Conservation (phyloP, 2,329 filamentous ascomycete species). For the Endocalyx cinctus region DNA sequence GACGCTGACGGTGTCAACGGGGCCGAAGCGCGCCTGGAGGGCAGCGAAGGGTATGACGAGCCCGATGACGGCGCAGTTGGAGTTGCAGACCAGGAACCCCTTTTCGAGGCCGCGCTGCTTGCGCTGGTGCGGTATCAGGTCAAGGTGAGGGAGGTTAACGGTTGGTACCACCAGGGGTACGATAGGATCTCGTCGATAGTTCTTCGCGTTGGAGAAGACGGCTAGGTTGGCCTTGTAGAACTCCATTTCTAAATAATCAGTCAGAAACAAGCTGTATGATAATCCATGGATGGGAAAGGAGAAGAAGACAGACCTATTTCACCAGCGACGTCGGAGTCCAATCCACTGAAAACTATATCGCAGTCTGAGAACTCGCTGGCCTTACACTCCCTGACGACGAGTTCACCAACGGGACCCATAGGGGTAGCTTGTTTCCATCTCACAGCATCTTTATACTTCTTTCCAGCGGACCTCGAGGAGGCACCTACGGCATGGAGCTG, state of each 20-base stretch:
- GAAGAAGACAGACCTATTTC: constrained; percentile 68
- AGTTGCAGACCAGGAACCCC: constrained; percentile 96
- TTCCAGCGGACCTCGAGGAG: constrained; percentile 82
- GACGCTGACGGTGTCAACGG: constrained; percentile 69
- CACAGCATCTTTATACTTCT: constrained; percentile 91
- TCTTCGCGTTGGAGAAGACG: constrained; percentile 97
- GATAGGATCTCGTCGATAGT: constrained; percentile 85
- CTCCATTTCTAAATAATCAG: constrained; percentile 78
- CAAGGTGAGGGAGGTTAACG: constrained; percentile 84
- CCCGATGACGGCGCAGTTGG: constrained; percentile 95
- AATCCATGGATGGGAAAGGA: too few species aligned
- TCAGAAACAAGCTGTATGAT: too few species aligned
- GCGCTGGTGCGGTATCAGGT: constrained; percentile 85
- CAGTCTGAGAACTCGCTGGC: constrained; percentile 82
- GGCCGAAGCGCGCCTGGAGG: constrained; percentile 79
- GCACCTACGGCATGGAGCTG: constrained; percentile 85
- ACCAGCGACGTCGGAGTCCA: constrained; percentile 89
- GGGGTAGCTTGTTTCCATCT: constrained; percentile 88
- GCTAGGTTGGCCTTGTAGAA: constrained; percentile 84
- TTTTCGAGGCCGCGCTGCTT: constrained; percentile 66
- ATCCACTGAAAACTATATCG: constrained; percentile 86
- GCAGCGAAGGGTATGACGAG: constrained; percentile 93
- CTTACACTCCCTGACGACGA: constrained; percentile 81
- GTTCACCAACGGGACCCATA: constrained; percentile 73
- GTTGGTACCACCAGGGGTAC: constrained; percentile 93